Base-by-base conservation (phyloP, 2,329 filamentous ascomycete species). In the Verticillium longisporum region DNA sequence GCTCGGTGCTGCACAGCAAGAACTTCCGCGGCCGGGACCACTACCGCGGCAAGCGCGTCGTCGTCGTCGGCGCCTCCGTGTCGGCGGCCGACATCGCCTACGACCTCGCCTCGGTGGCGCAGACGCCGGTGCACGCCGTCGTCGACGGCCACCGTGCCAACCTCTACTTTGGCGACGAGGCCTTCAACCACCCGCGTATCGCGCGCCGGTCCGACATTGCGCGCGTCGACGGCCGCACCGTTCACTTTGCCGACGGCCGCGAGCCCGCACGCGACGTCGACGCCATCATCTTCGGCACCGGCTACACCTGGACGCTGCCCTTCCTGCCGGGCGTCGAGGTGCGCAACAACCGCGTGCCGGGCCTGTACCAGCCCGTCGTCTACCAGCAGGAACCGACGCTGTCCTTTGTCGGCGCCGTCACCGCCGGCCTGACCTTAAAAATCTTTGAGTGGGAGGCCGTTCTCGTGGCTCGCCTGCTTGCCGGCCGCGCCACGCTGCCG, bases 381-480 rank as follows among this genome's bases (percentile, higher is more conserved):
- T 84, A 78, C 69, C 75, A 74, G 37, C 66, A 77, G 18, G 85
- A 88, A 63, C 81, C 83, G 0, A 81, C 78, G 0, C 72, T 87
- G 10, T 71, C 82, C 2, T 88, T 87, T 66, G 75, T 87, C 2
- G 85, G 84, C 32, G 85, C 85, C 4, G 83, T 81, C 0, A 74
- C 75, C 1, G 81, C 82, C 0, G 83, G 83, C 0, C 71, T 90
- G 33, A 89, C 87, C 0, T 89, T 90, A 73, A 88, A 86, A 68
- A 80, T 88, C 34, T 88, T 88, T 60, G 87, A 89, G 72, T 88
- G 84, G 83, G 86, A 89, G 67, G 85, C 85, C 6, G 85, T 88
- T 0, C 77, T 84, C 1, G 83, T 81, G 0, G 86, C 86, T 1
- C 75, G 86, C 0, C 71, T 87, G 2, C 75, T 88, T 0, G 80